Base-by-base conservation (phyloP, 441 rosid species). In the Erodium trifolium region DNA sequence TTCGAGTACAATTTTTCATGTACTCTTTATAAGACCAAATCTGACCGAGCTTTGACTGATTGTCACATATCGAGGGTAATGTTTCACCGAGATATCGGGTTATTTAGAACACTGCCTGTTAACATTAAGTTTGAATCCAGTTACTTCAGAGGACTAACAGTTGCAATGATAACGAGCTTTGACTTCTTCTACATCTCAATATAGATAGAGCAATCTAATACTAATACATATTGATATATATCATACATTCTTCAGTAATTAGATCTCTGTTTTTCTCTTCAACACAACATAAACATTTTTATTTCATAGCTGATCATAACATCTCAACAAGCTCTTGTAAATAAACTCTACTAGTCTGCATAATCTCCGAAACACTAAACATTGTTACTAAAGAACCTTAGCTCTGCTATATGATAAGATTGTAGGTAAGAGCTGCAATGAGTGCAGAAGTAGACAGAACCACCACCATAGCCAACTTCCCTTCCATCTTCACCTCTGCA, bases 401-500 rank as follows among this genome's bases (percentile, higher is more conserved):
- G 10, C 62, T 55, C 3, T 49, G 55, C 62, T 17, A 55, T 16
- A 55, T 55, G 9, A 55, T 55, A 55, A 5, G 71, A 68, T 19
- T 77, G 72, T 78, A n/a, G 17, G 41, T 47, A 67, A n/a, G 37
- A 64, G 76, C 68, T 70, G 65, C 27, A 37, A 67, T 65, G 2
- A 76, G 66, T 67, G 81, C 75, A 70, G 73, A 62, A 6, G 68
- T 43, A 47, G 72, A 73, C 13, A 76, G 51, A 59, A 85, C 66
- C 41, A 79, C 67, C 41, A 79, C 59, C 55, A 77, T 27, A 10
- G 65, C 49, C 23, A 77, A 71, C 19, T 67, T 67, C 51, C 74
- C 76, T 35, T 75, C 63, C 53, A 76, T 73, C 72, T 79, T 78
- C 77, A 73, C 70, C 75, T 49, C 67, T 19, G 65, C 57, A 19